A percentile compares a stretch with the other conserved stretches of the same genome.
Conservation (phyloP, 257 asterid species). For the Scutellaria barbata region DNA sequence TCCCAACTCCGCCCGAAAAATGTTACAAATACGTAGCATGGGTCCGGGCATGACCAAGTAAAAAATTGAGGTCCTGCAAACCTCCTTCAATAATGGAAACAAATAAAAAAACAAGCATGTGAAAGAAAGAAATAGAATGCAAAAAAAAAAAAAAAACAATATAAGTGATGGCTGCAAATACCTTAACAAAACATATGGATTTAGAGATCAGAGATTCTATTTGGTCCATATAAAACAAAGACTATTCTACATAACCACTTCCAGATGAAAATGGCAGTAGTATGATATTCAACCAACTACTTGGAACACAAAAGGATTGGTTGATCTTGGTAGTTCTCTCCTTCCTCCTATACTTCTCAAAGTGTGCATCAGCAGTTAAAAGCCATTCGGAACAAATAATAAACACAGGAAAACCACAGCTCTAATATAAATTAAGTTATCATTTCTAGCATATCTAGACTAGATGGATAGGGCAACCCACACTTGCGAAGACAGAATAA, state of each 20-base stretch:
- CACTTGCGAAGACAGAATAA: not conserved
- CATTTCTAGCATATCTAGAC: constrained; percentile 19
- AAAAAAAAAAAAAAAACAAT: not conserved
- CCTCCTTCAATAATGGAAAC: not conserved
- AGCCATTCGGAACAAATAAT: not conserved
- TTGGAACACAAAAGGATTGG: not conserved
- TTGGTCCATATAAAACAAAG: not conserved
- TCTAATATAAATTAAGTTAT: constrained; percentile 15
- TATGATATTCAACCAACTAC: constrained; percentile 11
- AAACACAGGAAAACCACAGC: not conserved
- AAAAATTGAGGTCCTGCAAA: constrained; percentile 4
- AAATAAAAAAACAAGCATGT: not conserved
- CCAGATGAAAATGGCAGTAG: not conserved
- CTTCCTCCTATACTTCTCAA: not conserved
- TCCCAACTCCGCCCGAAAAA: not conserved
- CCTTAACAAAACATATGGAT: not conserved
- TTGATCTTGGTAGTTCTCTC: not conserved
- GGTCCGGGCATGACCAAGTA: not conserved
- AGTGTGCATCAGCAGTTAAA: not conserved
- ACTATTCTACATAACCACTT: not conserved
- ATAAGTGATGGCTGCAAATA: not conserved
- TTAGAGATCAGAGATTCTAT: not conserved
- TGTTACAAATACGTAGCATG: not conserved
- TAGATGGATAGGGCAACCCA: not conserved
- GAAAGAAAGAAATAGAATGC: constrained; percentile 6